These are phyloP conservation scores for Oryza glaberrima DNA, from an alignment of 176 grass and related monocot species.

Conservation along the genomic window DNA sequence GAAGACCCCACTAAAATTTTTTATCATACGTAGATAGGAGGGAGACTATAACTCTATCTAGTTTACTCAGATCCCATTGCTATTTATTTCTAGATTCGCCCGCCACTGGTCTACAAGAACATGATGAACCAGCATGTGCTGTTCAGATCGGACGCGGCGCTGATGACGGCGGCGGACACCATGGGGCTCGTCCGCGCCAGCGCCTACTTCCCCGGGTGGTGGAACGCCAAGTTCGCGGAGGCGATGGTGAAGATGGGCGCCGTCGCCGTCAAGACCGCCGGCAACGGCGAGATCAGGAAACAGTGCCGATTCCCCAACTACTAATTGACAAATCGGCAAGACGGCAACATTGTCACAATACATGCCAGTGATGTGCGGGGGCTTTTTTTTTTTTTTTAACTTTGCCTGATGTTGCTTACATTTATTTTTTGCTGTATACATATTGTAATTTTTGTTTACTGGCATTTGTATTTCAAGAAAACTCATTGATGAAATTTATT, in stretches of 20 bases:
- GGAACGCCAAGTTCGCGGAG: slow-evolving; percentile 34
- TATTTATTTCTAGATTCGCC: too few relatives aligned
- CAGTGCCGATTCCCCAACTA: slow-evolving; percentile 33
- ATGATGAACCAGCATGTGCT: slow-evolving; percentile 8
- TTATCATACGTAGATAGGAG: too few relatives aligned
- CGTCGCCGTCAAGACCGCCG: slow-evolving; percentile 38
- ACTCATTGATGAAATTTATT: background rate
- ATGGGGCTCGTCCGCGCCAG: background rate
- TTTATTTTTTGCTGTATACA: background rate
- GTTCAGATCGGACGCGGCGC: slow-evolving; percentile 48
- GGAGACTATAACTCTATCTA: too few relatives aligned
- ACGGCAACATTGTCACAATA: too few relatives aligned
- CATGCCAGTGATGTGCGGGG: too few relatives aligned
- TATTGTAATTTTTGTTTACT: background rate
- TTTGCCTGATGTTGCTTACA: background rate
- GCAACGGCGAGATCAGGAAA: slow-evolving; percentile 46
- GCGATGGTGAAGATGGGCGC: slow-evolving; percentile 48
- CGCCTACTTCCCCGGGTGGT: background rate
- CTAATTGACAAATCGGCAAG: background rate
- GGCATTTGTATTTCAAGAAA: background rate
- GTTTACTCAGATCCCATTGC: too few relatives aligned
- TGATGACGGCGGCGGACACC: slow-evolving; percentile 11
- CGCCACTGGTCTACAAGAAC: slow-evolving; percentile 36
- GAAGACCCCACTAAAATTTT: too few relatives aligned
- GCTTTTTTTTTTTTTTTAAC: background rate